A percentile compares a stretch with the other conserved stretches of the same genome.
phyloP scores from a whole-genome alignment of 2,329 filamentous ascomycete genomes.

The Claviceps pazoutovae region DNA sequence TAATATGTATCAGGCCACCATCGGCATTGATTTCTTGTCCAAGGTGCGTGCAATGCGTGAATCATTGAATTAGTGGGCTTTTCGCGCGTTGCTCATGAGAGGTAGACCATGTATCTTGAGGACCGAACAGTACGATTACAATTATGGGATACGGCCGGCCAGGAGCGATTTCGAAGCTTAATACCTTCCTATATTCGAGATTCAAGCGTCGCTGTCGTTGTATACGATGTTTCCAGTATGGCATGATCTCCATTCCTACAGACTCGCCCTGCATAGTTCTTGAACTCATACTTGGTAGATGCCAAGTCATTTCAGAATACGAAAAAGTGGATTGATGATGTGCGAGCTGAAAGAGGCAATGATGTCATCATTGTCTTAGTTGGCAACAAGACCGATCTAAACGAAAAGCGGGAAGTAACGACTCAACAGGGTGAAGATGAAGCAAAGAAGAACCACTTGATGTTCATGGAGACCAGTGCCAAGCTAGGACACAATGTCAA shows the following conservation, averaged over 20 bases:
- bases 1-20: slow-evolving; percentile 98
- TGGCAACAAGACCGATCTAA: slow-evolving; percentile 97
- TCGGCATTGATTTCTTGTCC: slow-evolving; percentile 97
- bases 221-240: slow-evolving; percentile 90
- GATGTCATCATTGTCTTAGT: slow-evolving; percentile 98
- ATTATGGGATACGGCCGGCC: slow-evolving; percentile 95
- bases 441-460: slow-evolving; percentile 91
- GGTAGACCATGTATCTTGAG: slow-evolving; percentile 92
- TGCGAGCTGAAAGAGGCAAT: slow-evolving; percentile 88
- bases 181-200: slow-evolving; percentile 99
- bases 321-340: slow-evolving; percentile 98
- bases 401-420: slow-evolving; percentile 95
- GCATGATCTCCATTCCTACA: slow-evolving; percentile 2
- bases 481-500: slow-evolving; percentile 98
- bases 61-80: not conserved
- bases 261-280: slow-evolving; percentile 4
- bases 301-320: slow-evolving; percentile 97
- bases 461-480: slow-evolving; percentile 98
- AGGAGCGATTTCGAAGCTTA: slow-evolving; percentile 90
- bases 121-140: slow-evolving; percentile 95
- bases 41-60: slow-evolving; percentile 56
- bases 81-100: slow-evolving; percentile 1
- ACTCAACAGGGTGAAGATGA: slow-evolving; percentile 94
- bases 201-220: slow-evolving; percentile 92
- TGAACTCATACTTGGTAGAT: slow-evolving; percentile 31